Evolutionary conservation across 495 filamentous ascomycete genomes (phyloP), one percentile per base, ranked within the genome.

Genomic region (Talaromyces ruber): DNA sequence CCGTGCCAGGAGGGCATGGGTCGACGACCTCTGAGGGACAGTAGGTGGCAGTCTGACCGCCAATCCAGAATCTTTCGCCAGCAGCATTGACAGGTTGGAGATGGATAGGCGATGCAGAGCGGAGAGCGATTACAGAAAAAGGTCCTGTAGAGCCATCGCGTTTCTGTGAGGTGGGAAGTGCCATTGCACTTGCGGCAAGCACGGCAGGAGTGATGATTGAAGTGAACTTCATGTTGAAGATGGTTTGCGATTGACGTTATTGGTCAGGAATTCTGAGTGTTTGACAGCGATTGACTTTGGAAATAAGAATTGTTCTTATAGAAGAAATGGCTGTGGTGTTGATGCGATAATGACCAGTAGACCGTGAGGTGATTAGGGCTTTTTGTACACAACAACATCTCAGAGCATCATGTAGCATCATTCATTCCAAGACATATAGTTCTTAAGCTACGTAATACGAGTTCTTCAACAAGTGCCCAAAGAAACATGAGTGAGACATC

Each of bases 51-150:
- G 78, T 71, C 2, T 67, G n/a, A 8, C 71, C 74, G 30, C 76
- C 76, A 1, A 80, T 68, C 59, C 64, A 80, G 72, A 80, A 77
- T 39, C 67, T 67, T 37, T 71, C 64, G n/a, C 72, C 71, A 7
- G 66, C 66, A 21, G 76, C 76, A 59, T 74, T 79, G 64, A 80
- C 61, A 58, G 69, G 61, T 6, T 68, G 53, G 63, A 71, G 69
- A 65, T 80, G 76, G 67, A 80, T 73, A 18, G 75, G 74, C 1
- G 73, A 77, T 45, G 61, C 75, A 4, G 76, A 79, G 61, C 72
- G 75, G 45, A 64, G 45, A 61, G 77, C 64, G 70, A 76, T 74
- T 34, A 76, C 70, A 45, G 64, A 60, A 66, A 76, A 76, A 37
- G 54, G 54, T 21, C 54, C 54, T 18, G 18, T 22, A 14, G 26